A percentile compares a stretch with the other conserved stretches of the same genome.
Evolutionary conservation across 345 rosid species (phyloP).

Genomic region (Pugionium dolabratum): DNA sequence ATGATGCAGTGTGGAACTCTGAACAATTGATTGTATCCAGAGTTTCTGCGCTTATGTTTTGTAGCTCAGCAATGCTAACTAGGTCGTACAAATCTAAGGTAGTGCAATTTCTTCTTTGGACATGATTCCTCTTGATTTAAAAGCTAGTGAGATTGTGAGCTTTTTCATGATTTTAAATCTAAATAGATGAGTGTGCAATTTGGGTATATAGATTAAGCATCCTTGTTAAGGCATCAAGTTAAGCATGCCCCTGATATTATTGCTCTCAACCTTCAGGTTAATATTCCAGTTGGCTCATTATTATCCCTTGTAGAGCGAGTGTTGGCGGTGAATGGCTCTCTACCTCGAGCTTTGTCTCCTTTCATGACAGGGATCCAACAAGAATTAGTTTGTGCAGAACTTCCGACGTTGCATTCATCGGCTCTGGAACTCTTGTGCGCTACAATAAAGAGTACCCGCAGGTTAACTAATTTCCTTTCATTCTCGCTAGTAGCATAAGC

Average conservation of each 20-base stretch:
- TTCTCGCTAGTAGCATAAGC: not conserved
- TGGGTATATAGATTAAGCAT: slow-evolving; percentile 1
- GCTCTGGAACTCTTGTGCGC: slow-evolving; percentile 67
- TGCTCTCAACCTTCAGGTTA: slow-evolving; percentile 48
- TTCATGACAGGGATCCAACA: slow-evolving; percentile 69
- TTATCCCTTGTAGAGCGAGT: slow-evolving; percentile 79
- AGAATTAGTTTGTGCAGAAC: slow-evolving; percentile 72
- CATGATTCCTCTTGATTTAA: slow-evolving; percentile 1
- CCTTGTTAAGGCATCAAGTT: slow-evolving; percentile 9
- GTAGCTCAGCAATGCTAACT: slow-evolving; percentile 68
- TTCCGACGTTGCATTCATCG: slow-evolving; percentile 66
- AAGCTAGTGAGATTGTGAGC: not conserved
- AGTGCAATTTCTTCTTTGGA: not conserved
- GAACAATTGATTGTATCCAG: slow-evolving; percentile 48
- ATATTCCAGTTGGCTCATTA: slow-evolving; percentile 59
- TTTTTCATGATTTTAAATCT: not conserved
- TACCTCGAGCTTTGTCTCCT: slow-evolving; percentile 47
- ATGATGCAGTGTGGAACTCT: slow-evolving; percentile 50
- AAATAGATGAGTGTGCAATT: not conserved
- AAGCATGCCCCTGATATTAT: slow-evolving; percentile 23
- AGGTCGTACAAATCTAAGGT: slow-evolving; percentile 76
- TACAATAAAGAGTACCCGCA: slow-evolving; percentile 66
- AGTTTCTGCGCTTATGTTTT: slow-evolving; percentile 56
- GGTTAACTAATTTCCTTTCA: slow-evolving; percentile 43
- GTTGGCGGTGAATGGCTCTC: slow-evolving; percentile 75